Percentiles rank a stretch among this genome's conserved stretches.
phyloP scores from a whole-genome alignment of 2,329 filamentous ascomycete species.

The Fusarium veterinarium region DNA sequence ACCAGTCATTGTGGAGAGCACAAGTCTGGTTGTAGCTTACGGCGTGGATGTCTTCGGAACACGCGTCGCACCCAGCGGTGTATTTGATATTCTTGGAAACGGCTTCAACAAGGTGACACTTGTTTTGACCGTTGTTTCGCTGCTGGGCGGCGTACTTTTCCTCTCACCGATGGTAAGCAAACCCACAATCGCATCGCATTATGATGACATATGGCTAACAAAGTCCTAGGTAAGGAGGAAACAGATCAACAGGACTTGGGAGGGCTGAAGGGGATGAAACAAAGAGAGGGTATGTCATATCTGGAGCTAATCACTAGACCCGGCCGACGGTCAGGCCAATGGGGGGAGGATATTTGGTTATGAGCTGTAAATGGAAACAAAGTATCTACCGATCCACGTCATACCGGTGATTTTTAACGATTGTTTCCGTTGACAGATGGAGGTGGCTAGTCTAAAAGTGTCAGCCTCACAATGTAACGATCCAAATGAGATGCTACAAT shows the following conservation, averaged over 20 bases:
- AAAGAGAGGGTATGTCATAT: constrained; percentile 32
- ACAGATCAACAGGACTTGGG: constrained; percentile 75
- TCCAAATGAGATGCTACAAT: background rate
- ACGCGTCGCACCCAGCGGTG: constrained; percentile 84
- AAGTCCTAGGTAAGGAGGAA: constrained; percentile 66
- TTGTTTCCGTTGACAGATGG: background rate
- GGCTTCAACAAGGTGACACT: constrained; percentile 93
- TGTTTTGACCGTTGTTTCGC: constrained; percentile 82
- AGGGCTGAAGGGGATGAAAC: constrained; percentile 47
- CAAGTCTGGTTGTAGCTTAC: constrained; percentile 87
- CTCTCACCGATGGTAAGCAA: constrained; percentile 85
- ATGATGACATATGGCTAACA: constrained; percentile 48
- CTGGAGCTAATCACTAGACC: constrained; percentile 33
- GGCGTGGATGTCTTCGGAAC: constrained; percentile 91
- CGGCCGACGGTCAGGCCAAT: constrained; percentile 18
- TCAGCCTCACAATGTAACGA: constrained; percentile 30
- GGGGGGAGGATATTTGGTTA: constrained; percentile 13
- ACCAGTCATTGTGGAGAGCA: constrained; percentile 89
- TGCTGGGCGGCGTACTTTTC: constrained; percentile 79
- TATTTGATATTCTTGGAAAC: constrained; percentile 93
- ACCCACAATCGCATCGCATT: background rate
- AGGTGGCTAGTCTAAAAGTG: constrained; percentile 16
- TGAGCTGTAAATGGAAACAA: constrained; percentile 43
- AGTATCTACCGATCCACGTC: constrained; percentile 3
- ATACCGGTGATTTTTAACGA: background rate